Percentiles rank a stretch among this genome's conserved stretches.
Evolutionary conservation across 352 stramenopile species (phyloP).

Genomic region (Pythium aristosporum): DNA sequence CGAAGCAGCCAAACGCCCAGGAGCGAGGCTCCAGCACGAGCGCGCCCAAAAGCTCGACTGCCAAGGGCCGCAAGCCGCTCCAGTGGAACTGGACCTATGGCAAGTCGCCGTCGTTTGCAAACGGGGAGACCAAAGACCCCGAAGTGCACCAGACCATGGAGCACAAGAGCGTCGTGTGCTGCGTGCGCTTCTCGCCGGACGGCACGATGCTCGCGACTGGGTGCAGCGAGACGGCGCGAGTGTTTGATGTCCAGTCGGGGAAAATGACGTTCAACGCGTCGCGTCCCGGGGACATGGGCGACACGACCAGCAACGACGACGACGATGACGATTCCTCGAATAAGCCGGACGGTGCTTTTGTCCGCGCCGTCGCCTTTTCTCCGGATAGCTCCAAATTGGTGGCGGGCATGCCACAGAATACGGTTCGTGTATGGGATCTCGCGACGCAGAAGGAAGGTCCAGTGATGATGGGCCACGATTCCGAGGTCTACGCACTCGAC

Average conservation of each 20-base stretch:
- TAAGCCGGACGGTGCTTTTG: conserved; percentile 76
- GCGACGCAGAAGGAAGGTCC: conserved; percentile 74
- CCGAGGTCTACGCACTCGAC: conserved; percentile 85
- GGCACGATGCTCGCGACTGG: conserved; percentile 86
- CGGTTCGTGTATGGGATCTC: conserved; percentile 86
- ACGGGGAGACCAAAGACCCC: conserved; percentile 63
- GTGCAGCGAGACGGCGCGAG: conserved; percentile 83
- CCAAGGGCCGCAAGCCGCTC: conserved; percentile 68
- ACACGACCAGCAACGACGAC: conserved; percentile 21
- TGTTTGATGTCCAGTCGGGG: conserved; percentile 85
- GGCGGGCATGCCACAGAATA: conserved; percentile 87
- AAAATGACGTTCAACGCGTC: conserved; percentile 73
- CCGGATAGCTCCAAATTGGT: conserved; percentile 81
- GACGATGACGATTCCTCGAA: conserved; percentile 34
- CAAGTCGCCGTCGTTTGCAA: conserved; percentile 45
- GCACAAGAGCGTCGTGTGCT: conserved; percentile 87
- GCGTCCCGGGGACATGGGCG: conserved; percentile 44
- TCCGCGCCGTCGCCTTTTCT: conserved; percentile 83
- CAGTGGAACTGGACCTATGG: conserved; percentile 86
- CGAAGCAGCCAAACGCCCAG: conserved; percentile 23
- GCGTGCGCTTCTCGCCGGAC: conserved; percentile 80
- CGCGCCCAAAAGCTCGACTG: conserved; percentile 70
- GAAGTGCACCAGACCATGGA: conserved; percentile 88
- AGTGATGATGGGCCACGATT: conserved; percentile 79
- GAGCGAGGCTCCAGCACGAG: conserved; percentile 15